Base-by-base conservation (phyloP, 73 alveolate genomes). In the Paramecium sonneborni region DNA sequence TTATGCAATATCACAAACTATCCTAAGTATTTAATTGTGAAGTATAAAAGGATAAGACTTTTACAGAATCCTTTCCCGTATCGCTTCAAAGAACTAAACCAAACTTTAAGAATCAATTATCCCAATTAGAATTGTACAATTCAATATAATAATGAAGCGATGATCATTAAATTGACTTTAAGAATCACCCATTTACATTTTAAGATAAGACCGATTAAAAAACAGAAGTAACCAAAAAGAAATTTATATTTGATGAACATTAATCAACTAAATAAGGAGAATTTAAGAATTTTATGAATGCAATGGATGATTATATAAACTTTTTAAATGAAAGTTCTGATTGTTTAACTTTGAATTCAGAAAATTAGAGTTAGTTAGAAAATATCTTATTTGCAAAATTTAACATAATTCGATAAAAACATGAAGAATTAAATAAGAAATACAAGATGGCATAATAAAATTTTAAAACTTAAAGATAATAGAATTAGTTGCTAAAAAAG, bases 251-350 rank as follows among this genome's bases (percentile, higher is more conserved):
- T 46, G 90, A 79, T 43, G 72, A 62, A 14, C 43, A 38, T 43
- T n/a, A 79, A 44, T 62, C 90, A 7, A 62, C 84, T 6, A 62
- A 62, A 32, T 14, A 26, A 62, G 84, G 84, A 26, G 90, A 79
- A 37, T 79, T 38, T 43, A 79, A 79, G 74, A 39, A 79, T 43
- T 23, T 79, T 39, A 30, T 79, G 74, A 41, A 20, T 39, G 90
- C 90, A 12, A 79, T 79, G 90, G 90, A 79, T 79, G 90, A 79
- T 43, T 79, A 79, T 79, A 79, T 79, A 14, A 62, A 79, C 44
- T 28, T 21, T 79, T 26, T 79, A 44, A 79, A 79, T 44, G 90
- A 79, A 12, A 30, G 62, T 44, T 79, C 35, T 20, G 90, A 79
- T 38, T 23, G 46, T 21, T 38, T 79, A 4, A 72, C 86, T 28